phyloP scores from a whole-genome alignment of 2,329 filamentous ascomycete genomes.

The Aspergillus versicolor region DNA sequence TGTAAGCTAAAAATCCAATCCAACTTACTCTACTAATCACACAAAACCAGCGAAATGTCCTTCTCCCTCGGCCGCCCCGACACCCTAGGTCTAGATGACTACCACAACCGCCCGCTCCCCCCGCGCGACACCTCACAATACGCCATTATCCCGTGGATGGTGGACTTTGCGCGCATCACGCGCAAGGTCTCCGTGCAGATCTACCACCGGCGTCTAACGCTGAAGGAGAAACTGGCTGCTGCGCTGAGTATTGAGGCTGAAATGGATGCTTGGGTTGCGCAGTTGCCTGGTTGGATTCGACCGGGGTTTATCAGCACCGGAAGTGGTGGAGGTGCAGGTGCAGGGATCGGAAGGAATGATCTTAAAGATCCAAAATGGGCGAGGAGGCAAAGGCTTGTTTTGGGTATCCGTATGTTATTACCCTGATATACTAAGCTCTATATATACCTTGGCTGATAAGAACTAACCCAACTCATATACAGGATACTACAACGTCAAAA shows the following conservation, averaged over 20 bases:
- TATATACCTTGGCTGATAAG: background rate
- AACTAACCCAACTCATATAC: background rate
- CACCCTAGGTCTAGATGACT: slow-evolving; percentile 49
- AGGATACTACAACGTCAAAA: slow-evolving; percentile 44
- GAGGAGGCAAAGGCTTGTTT: slow-evolving; percentile 38
- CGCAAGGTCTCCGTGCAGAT: slow-evolving; percentile 42
- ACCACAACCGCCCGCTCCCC: slow-evolving; percentile 47
- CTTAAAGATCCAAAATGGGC: slow-evolving; percentile 40
- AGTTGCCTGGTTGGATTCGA: slow-evolving; percentile 32
- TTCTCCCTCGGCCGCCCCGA: slow-evolving; percentile 52
- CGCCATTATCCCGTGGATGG: slow-evolving; percentile 43
- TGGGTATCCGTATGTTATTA: slow-evolving; percentile 36
- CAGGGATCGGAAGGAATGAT: slow-evolving; percentile 19
- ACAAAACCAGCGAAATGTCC: slow-evolving; percentile 43
- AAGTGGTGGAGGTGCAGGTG: background rate
- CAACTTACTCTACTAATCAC: background rate
- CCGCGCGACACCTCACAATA: slow-evolving; percentile 36
- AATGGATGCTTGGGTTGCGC: slow-evolving; percentile 36
- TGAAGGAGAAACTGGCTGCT: slow-evolving; percentile 36
- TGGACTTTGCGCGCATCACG: slow-evolving; percentile 42
- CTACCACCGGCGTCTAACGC: slow-evolving; percentile 35
- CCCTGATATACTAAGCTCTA: too few relatives aligned
- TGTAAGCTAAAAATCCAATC: slow-evolving; percentile 24
- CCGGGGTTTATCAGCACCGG: slow-evolving; percentile 23
- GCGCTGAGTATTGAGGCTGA: slow-evolving; percentile 38